These are phyloP conservation scores for Diaporthe sp. DNA, from an alignment of 2,329 filamentous ascomycete species.

Conservation along the genomic window DNA sequence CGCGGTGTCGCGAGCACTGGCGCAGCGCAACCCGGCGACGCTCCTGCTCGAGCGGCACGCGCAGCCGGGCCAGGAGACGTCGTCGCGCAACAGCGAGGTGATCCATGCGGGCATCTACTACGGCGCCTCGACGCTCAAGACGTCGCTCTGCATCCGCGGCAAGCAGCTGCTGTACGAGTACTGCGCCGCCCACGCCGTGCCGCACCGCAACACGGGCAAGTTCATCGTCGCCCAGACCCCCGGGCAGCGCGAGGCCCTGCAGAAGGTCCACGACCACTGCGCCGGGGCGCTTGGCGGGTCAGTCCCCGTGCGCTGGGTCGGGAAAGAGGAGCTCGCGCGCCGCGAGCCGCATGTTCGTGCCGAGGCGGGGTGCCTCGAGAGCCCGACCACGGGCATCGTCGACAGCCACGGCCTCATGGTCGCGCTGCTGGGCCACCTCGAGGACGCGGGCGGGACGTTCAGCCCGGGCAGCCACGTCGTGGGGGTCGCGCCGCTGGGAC, in stretches of 20 bases:
- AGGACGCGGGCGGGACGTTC: constrained; percentile 80
- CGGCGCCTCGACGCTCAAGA: constrained; percentile 81
- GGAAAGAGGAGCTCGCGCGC: constrained; percentile 69
- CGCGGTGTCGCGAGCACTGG: constrained; percentile 80
- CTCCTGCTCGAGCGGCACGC: constrained; percentile 86
- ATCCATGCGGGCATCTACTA: constrained; percentile 98
- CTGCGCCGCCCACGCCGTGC: constrained; percentile 76
- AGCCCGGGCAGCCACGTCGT: constrained; percentile 79
- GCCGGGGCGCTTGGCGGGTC: constrained; percentile 51
- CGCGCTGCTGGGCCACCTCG: constrained; percentile 81
- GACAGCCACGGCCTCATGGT: constrained; percentile 90
- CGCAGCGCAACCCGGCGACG: constrained; percentile 71
- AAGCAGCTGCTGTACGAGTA: constrained; percentile 83
- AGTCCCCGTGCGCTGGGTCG: constrained; percentile 81
- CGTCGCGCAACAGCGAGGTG: constrained; percentile 92
- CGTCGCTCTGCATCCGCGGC: constrained; percentile 83
- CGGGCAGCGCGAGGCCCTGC: constrained; percentile 74
- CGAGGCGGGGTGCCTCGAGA: constrained; percentile 82
- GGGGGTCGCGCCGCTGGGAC: constrained; percentile 64
- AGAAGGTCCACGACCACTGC: constrained; percentile 64
- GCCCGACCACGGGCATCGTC: constrained; percentile 88
- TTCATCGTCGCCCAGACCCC: constrained; percentile 93
- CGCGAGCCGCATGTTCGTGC: constrained; percentile 84
- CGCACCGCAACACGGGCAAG: constrained; percentile 84
- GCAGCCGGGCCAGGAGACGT: constrained; percentile 85